Conservation (phyloP, 805 yeast genomes). For the Wickerhamiella allomyrinae region DNA sequence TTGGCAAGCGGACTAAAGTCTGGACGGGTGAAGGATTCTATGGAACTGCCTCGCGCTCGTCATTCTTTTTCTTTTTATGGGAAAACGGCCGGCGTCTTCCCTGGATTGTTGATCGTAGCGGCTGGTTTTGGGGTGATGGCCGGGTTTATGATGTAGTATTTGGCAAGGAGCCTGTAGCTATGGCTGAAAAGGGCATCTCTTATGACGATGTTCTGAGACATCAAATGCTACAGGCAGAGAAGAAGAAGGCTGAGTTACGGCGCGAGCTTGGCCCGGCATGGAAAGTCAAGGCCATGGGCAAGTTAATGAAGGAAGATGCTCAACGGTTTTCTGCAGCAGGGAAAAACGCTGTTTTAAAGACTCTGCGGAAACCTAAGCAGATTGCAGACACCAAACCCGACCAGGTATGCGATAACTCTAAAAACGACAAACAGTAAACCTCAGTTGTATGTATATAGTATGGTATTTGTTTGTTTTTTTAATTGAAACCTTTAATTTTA, state of each 20-base stretch:
- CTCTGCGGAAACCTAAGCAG: slow-evolving; percentile 3
- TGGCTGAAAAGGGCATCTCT: slow-evolving; percentile 57
- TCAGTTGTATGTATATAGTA: too few species aligned
- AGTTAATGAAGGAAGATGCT: slow-evolving; percentile 32
- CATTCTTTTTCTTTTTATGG: slow-evolving; percentile 59
- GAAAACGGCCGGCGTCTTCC: slow-evolving; percentile 43
- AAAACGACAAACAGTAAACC: too few species aligned
- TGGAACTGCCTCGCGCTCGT: slow-evolving; percentile 62
- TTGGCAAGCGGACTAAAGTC: slow-evolving; percentile 50
- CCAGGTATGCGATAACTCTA: too few species aligned
- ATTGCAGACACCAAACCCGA: background rate
- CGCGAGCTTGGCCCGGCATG: slow-evolving; percentile 47
- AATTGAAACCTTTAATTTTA: too few species aligned
- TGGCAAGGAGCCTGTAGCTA: slow-evolving; percentile 64
- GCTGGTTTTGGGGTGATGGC: slow-evolving; percentile 90
- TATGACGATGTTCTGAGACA: slow-evolving; percentile 45
- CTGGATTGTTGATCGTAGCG: slow-evolving; percentile 72
- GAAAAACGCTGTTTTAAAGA: slow-evolving; percentile 14
- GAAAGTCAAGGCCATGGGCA: slow-evolving; percentile 37
- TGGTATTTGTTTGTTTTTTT: too few species aligned
- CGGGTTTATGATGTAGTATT: slow-evolving; percentile 69
- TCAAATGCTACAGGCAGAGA: slow-evolving; percentile 33
- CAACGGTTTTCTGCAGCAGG: slow-evolving; percentile 19
- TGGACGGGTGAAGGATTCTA: slow-evolving; percentile 85
- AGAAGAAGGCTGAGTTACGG: slow-evolving; percentile 36